Base-by-base conservation (phyloP, 768 basidiomycete species). In the Candolleomyces aberdarensis region DNA sequence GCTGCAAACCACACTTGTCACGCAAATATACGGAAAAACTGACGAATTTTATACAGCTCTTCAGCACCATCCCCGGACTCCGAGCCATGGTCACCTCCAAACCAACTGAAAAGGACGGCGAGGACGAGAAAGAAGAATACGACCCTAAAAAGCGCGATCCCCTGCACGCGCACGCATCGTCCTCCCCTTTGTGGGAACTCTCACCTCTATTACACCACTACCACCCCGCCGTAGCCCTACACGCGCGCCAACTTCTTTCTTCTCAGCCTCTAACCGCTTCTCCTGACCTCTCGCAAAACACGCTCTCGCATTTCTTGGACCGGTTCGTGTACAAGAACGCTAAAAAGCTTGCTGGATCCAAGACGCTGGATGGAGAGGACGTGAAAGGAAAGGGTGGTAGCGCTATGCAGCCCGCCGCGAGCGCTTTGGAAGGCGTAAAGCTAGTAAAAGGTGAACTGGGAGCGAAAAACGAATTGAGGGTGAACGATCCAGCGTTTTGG, bases 261-360 rank as follows among this genome's bases (percentile, higher is more conserved):
- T 83, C 81, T 8, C 80, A 88, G 52, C 88, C 89, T 0, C 76
- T 98, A 11, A 92, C 93, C 0, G 89, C 91, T 10, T 88, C 85
- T 9, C 83, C 93, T 0, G 96, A 98, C 69, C 88, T 99, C 52
- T 87, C 92, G 10, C 86, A 94, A 59, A 95, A 97, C 76, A 96
- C 95, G 0, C 84, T 98, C 22, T 88, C 92, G 0, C 92, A 95
- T 67, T 98, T 99, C 84, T 83, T 98, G 44, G 97, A 98, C 70
- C 86, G 96, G 2, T 98, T 98, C 76, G 92, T 98, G 47, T 98
- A 94, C 79, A 93, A 95, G 74, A 98, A 98, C 71, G 88, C 95
- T 0, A 98, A 98, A 77, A 87, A 89, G 66, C 66, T 43, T 77
- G 75, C 60, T 48, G 19, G 29, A 2, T 62, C 22, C 72, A 67